A percentile compares a stretch with the other conserved stretches of the same genome.
phyloP scores from a whole-genome alignment of 1,284 basidiomycete genomes.

The Meira miltonrushii region DNA sequence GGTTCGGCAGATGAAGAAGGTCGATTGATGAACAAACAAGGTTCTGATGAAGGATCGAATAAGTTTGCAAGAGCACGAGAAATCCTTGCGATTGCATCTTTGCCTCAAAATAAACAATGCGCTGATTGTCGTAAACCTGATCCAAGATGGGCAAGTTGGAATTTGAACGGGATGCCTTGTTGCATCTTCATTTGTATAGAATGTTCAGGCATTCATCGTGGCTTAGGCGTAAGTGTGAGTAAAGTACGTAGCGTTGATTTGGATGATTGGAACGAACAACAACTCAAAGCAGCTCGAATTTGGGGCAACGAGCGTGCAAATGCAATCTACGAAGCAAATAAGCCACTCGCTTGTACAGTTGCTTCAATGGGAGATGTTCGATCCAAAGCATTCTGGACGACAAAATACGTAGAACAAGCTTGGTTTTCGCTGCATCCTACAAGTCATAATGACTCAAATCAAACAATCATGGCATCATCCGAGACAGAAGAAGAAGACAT shows the following conservation, averaged over 20 bases:
- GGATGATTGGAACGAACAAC: slow-evolving; percentile 52
- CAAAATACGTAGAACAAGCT: slow-evolving; percentile 24
- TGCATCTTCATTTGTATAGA: slow-evolving; percentile 58
- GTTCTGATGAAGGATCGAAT: background rate
- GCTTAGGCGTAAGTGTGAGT: slow-evolving; percentile 57
- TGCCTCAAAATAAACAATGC: slow-evolving; percentile 53
- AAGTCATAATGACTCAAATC: too few relatives aligned
- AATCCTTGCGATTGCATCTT: slow-evolving; percentile 50
- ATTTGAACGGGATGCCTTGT: slow-evolving; percentile 47
- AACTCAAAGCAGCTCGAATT: slow-evolving; percentile 27
- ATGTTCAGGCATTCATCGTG: slow-evolving; percentile 57
- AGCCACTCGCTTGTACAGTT: slow-evolving; percentile 15
- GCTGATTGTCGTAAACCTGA: slow-evolving; percentile 55
- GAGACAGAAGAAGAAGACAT: too few relatives aligned
- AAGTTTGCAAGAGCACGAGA: slow-evolving; percentile 16
- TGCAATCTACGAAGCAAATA: slow-evolving; percentile 27
- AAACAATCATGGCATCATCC: too few relatives aligned
- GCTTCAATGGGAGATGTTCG: slow-evolving; percentile 12
- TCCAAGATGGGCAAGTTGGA: slow-evolving; percentile 54
- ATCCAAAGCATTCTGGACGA: slow-evolving; percentile 26
- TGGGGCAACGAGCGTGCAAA: slow-evolving; percentile 40
- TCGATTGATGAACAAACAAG: too few relatives aligned
- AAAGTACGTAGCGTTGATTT: slow-evolving; percentile 58
- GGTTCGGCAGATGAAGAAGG: background rate
- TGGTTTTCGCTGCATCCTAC: slow-evolving; percentile 13